A percentile compares a stretch with the other conserved stretches of the same genome.
Conservation (phyloP, 225 moss, liverwort and hornwort species). For the Thuidium tamariscinum region DNA sequence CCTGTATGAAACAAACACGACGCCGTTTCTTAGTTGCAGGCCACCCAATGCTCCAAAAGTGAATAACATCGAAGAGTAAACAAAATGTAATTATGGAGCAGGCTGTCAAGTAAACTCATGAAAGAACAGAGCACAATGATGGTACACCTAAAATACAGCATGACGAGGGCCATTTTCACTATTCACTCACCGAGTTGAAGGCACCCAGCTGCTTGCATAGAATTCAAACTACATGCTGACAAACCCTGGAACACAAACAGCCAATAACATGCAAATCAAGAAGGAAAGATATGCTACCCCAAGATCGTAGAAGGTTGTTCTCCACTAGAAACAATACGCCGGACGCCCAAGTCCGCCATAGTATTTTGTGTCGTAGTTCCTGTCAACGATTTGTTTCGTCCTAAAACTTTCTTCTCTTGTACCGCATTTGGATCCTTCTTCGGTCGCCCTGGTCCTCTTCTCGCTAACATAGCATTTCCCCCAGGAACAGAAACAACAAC, state of each 20-base stretch:
- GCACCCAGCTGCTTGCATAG: neutral
- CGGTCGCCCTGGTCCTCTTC: constrained; percentile 34
- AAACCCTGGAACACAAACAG: neutral
- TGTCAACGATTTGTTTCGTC: neutral
- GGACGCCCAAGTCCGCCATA: neutral
- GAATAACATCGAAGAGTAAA: neutral
- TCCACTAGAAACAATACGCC: neutral
- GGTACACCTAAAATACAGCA: neutral
- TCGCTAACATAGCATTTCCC: neutral
- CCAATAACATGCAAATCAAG: neutral
- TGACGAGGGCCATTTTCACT: neutral
- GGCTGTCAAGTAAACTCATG: neutral
- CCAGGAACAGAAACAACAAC: constrained; percentile 1
- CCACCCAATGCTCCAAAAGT: neutral
- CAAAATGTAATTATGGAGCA: neutral
- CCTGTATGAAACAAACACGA: constrained; percentile 5
- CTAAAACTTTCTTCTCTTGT: neutral
- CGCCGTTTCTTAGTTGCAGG: neutral
- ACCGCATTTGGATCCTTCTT: constrained; percentile 11
- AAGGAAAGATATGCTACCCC: constrained; percentile 7
- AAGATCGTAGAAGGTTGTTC: neutral
- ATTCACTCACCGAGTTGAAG: neutral
- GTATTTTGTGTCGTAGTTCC: neutral
- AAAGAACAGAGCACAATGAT: neutral
- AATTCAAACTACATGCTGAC: neutral